Conservation (phyloP, 306 rosid genomes). For the Amphicarpaea edgeworthii region DNA sequence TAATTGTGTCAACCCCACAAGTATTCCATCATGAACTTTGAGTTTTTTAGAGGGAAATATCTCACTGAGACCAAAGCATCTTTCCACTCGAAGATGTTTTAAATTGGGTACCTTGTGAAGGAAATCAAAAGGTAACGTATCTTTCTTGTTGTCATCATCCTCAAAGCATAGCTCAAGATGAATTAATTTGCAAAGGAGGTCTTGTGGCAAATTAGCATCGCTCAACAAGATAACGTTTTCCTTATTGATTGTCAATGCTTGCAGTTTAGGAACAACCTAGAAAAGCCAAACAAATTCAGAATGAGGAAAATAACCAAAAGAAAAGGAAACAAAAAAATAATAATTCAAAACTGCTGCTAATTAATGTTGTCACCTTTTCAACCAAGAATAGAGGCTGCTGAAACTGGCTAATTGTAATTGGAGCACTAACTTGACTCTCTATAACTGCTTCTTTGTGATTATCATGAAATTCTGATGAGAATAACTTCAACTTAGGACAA, state of each 20-base stretch:
- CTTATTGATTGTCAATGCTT: neutral
- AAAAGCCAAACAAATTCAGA: neutral
- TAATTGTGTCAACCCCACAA: neutral
- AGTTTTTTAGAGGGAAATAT: slow-evolving; percentile 2
- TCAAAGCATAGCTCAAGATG: neutral
- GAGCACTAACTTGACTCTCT: neutral
- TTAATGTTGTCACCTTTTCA: slow-evolving; percentile 1
- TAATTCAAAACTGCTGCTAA: neutral
- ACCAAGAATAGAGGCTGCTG: neutral
- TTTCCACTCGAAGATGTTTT: neutral
- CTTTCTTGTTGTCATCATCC: neutral
- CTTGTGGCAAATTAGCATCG: neutral
- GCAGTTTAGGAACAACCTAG: neutral
- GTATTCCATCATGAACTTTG: neutral
- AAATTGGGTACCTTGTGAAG: neutral
- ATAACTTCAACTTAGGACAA: neutral
- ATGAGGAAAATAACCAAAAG: neutral
- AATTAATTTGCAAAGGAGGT: neutral
- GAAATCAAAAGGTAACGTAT: neutral
- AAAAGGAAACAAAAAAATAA: neutral
- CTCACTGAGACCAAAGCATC: neutral
- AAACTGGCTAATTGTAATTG: neutral
- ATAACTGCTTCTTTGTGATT: neutral
- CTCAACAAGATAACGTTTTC: neutral
- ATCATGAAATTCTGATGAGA: neutral